Evolutionary conservation across 176 grass and related monocot species (phyloP).

Genomic region (Oryza coarctata): DNA sequence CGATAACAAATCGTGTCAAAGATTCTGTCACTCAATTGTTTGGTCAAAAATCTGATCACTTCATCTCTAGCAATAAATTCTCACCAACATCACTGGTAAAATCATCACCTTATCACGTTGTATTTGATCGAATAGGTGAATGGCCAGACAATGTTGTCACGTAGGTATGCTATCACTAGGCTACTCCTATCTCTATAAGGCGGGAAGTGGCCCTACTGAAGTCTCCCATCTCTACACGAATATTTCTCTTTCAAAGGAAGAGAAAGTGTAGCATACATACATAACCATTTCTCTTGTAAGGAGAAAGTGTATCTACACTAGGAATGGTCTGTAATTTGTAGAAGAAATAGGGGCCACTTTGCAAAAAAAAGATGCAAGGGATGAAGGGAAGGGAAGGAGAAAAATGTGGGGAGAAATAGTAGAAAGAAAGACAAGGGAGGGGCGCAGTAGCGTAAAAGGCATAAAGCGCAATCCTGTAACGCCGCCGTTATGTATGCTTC

Average conservation of each 20-base stretch:
- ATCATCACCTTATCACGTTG: not conserved
- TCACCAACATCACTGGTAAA: too few relatives aligned
- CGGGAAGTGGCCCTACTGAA: not conserved
- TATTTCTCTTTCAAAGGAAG: not conserved
- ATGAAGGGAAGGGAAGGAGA: not conserved
- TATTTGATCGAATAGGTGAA: not conserved
- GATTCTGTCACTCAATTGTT: too few relatives aligned
- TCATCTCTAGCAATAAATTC: too few relatives aligned
- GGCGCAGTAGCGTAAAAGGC: slow-evolving; percentile 19
- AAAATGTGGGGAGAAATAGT: not conserved
- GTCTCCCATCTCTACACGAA: not conserved
- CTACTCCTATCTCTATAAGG: not conserved
- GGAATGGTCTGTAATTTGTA: not conserved
- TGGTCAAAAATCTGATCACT: too few relatives aligned
- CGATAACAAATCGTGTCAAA: too few relatives aligned
- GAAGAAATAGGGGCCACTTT: fast-evolving
- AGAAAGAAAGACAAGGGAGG: not conserved
- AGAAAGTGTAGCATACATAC: not conserved
- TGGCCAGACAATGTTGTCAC: not conserved
- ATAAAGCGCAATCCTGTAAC: slow-evolving; percentile 45
- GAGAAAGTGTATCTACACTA: too few relatives aligned
- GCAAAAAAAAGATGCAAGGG: not conserved
- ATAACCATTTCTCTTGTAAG: too few relatives aligned
- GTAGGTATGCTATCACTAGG: not conserved
- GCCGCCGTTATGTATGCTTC: slow-evolving; percentile 40